Percentiles rank a stretch among this genome's conserved stretches.
Conservation (phyloP, 1,284 basidiomycete species). For the Puccinia polysora region DNA sequence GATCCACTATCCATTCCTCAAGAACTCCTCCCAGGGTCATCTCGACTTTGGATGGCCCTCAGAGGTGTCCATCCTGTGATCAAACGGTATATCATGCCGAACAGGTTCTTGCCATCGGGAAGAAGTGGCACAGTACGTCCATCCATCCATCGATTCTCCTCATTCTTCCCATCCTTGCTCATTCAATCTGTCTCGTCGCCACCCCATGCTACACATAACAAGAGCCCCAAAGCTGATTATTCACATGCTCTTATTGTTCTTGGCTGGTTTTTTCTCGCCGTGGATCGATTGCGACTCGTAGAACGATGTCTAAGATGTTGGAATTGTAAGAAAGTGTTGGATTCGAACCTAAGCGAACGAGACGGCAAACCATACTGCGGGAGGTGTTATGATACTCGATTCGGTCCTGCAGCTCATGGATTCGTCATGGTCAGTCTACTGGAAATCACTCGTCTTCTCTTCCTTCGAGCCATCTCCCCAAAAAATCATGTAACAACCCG, state of each 20-base stretch:
- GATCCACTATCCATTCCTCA: not conserved
- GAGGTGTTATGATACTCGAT: slow-evolving; percentile 18
- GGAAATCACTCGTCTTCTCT: not conserved
- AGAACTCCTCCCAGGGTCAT: not conserved
- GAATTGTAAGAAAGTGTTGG: slow-evolving; percentile 10
- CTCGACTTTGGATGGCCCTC: slow-evolving; percentile 10
- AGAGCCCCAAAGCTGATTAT: not conserved
- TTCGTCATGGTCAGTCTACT: slow-evolving; percentile 25
- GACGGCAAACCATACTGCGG: slow-evolving; percentile 30
- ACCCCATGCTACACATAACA: too few species aligned
- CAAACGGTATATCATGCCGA: slow-evolving; percentile 35
- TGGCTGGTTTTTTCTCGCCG: not conserved
- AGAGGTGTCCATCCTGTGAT: slow-evolving; percentile 15
- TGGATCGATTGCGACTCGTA: too few species aligned
- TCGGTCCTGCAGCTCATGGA: slow-evolving; percentile 20
- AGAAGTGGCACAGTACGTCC: slow-evolving; percentile 40
- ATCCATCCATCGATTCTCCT: too few species aligned
- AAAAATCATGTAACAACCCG: too few species aligned
- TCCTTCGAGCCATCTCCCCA: too few species aligned
- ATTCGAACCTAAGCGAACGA: slow-evolving; percentile 20
- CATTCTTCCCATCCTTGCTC: not conserved
- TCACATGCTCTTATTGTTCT: not conserved
- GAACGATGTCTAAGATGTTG: slow-evolving; percentile 26
- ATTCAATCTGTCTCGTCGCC: not conserved
- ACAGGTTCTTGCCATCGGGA: slow-evolving; percentile 31